Conservation (phyloP, 257 asterid species). For the Fraxinus americana region DNA sequence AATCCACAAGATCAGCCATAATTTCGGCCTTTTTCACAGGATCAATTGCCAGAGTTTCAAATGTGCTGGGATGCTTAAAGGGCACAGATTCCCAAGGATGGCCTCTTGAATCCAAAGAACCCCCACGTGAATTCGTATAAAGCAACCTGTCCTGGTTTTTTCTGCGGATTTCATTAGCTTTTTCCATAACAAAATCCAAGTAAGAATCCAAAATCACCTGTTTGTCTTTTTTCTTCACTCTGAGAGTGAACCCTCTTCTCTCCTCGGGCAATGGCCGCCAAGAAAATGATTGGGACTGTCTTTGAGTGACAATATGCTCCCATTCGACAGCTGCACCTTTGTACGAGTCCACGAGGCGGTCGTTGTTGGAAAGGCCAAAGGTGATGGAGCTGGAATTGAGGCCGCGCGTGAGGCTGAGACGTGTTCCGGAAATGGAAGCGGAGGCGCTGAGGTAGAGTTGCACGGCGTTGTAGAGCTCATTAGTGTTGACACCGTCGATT, state of each 20-base stretch:
- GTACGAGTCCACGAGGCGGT: conserved; percentile 6
- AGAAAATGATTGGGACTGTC: conserved; percentile 6
- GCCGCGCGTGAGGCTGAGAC: conserved; percentile 13
- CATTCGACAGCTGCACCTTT: not conserved
- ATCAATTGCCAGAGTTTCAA: conserved; percentile 42
- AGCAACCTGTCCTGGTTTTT: conserved; percentile 9
- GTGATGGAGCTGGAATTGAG: conserved; percentile 17
- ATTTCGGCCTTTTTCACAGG: conserved; percentile 35
- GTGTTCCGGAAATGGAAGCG: conserved; percentile 7
- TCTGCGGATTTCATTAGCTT: conserved; percentile 13
- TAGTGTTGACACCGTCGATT: conserved; percentile 16
- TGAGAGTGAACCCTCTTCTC: conserved; percentile 12
- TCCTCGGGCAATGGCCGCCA: conserved; percentile 20
- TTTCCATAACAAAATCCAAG: conserved; percentile 11
- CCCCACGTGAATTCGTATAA: conserved; percentile 10
- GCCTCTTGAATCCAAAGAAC: conserved; percentile 11
- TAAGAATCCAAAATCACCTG: conserved; percentile 5
- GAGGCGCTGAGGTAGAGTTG: conserved; percentile 20
- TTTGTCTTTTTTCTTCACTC: conserved; percentile 12
- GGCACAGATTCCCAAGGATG: conserved; percentile 42
- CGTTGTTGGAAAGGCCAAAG: conserved; percentile 18
- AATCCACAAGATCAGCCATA: conserved; percentile 37
- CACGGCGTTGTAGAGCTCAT: conserved; percentile 20
- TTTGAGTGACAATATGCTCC: conserved; percentile 9
- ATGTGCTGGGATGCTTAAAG: conserved; percentile 45